Base-by-base conservation (phyloP, 2,329 filamentous ascomycete genomes). In the Sclerotinia subarctica region DNA sequence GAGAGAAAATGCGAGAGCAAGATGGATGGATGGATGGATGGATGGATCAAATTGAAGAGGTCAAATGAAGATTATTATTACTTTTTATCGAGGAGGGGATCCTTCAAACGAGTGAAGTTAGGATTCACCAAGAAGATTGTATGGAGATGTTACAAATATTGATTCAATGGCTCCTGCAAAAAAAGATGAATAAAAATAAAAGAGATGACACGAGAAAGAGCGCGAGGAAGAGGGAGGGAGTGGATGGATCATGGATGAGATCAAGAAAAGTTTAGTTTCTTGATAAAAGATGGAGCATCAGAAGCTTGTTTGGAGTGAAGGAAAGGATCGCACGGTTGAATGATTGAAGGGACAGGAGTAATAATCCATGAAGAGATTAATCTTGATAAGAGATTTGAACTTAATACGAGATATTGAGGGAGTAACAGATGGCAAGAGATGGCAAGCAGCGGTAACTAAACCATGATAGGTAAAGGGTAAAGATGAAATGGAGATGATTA, bases 351-450 rank as follows among this genome's bases (percentile, higher is more conserved):
- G 35, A n/a, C n/a, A n/a, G 21, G 3, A 44, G 19, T 24, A 17
- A 5, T 59, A 35, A 62, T 32, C 44, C 44, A 49, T 49, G 29
- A 49, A 11, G 11, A 49, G 44, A 15, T 62, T 62, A 62, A 62
- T 62, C 46, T 49, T 49, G 58, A 57, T 57, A 57, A 57, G 52
- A 54, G 29, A 54, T 35, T 54, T 17, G 24, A 54, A 35, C 29
- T 35, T 57, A 38, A 62, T 62, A 62, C 46, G 57, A 60, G 57
- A 60, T 60, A 35, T 35, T 54, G 15, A 54, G 21, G 46, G n/a
- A 10, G 32, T 15, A 38, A 38, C 53, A 42, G 35, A 19, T 17
- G 32, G 32, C 21, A 53, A 26, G 24, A n/a, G 35, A 19, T 17
- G 32, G 32, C 21, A 53, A 26, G 24, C 15, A 38, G n/a, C 6